Evolutionary conservation across 257 asterid genomes (phyloP), one percentile per base, ranked within the genome.

Genomic region (Jasminum sambac): DNA sequence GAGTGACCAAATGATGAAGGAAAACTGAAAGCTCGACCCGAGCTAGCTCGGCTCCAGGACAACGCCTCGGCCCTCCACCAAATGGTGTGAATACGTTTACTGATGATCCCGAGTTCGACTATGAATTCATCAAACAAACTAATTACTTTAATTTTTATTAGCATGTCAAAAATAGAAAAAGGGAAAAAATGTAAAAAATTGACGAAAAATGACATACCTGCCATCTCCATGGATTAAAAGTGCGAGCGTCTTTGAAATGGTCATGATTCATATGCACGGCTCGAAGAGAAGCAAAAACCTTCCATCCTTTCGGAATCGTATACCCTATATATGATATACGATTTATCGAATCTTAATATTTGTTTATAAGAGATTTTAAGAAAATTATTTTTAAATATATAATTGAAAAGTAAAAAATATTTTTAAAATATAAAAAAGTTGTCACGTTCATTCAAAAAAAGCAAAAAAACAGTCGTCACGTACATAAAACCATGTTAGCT

Each of bases 171-270:
- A 4, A 12, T 11, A 25, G 24, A 2, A 13, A 44, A 57, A 66
- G 16, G 37, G 2, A 50, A 26, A 30, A 30, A 30, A 4, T n/a
- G n/a, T n/a, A n/a, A n/a, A n/a, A n/a, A n/a, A n/a, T n/a, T n/a
- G n/a, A 30, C 36, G 4, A 4, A 30, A 30, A 30, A 30, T 30
- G 36, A 17, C 4, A 16, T 71, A 89, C 96, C 91, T 89, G 96
- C 99, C 98, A 95, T 77, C 99, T 86, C 99, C 98, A 95, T 0
- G 99, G 99, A 78, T 91, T 88, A 66, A 89, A 95, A 24, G 88
- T 61, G n/a, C 96, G 90, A 24, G 99, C 97, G 61, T 92, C 99
- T 77, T 88, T 86, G 75, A 89, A 95, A 78, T 88, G 82, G 2
- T 79, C 84, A 12, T 84, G 86, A 72, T 90, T 84, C 81, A 95